phyloP scores from a whole-genome alignment of 345 rosid genomes.

The Citrus maxima region DNA sequence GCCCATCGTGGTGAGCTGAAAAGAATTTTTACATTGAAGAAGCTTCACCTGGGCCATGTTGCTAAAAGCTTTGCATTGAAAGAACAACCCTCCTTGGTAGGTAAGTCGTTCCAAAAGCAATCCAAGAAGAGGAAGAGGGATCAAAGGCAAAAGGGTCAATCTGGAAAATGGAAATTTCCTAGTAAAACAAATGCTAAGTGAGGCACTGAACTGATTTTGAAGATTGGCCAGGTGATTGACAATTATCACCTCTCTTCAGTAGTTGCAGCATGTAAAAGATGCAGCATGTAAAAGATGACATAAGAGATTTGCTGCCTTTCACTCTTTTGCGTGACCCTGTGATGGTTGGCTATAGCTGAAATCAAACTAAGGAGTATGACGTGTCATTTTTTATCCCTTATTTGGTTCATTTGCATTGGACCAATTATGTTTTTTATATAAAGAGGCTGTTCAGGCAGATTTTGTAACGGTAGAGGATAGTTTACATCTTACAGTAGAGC shows the following conservation, averaged over 20 bases:
- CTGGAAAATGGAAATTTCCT: slow-evolving; percentile 37
- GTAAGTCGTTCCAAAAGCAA: slow-evolving; percentile 57
- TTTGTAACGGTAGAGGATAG: background rate
- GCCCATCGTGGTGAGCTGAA: slow-evolving; percentile 91
- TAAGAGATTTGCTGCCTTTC: background rate
- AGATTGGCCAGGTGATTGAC: background rate
- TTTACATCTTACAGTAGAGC: background rate
- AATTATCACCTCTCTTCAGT: background rate
- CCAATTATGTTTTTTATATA: background rate
- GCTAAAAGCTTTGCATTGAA: slow-evolving; percentile 92
- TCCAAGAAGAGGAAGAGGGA: slow-evolving; percentile 81
- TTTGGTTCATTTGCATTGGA: background rate
- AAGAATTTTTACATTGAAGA: slow-evolving; percentile 79
- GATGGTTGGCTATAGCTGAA: background rate
- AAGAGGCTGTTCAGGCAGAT: background rate
- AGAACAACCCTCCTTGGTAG: slow-evolving; percentile 90
- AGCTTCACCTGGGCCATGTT: slow-evolving; percentile 95
- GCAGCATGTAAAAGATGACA: background rate
- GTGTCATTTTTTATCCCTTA: background rate
- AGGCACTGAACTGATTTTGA: background rate
- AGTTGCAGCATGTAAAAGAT: background rate
- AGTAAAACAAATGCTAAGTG: slow-evolving; percentile 9
- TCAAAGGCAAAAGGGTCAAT: slow-evolving; percentile 44
- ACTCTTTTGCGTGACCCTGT: background rate
- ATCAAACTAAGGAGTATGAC: background rate